Evolutionary conservation across 495 filamentous ascomycete genomes (phyloP).

Genomic region (Neurospora sp.): DNA sequence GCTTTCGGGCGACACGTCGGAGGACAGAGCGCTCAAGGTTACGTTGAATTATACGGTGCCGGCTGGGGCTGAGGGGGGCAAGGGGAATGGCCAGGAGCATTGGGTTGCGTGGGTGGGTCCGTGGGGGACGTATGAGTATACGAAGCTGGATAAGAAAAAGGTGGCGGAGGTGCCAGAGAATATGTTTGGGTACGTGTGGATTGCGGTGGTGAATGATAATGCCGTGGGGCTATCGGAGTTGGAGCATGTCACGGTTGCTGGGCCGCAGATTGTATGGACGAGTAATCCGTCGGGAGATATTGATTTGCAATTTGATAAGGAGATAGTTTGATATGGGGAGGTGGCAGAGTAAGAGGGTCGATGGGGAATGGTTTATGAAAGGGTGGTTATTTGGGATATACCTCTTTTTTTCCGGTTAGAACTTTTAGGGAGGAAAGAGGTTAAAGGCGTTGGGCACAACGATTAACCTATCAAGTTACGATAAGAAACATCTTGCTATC

Average conservation of each 20-base stretch:
- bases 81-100: not conserved
- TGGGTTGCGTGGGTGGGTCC: conserved; percentile 30
- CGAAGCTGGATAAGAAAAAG: conserved; percentile 9
- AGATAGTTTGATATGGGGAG: not conserved
- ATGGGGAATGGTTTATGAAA: not conserved
- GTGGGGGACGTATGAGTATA: conserved; percentile 28
- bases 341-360: not conserved
- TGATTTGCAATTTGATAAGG: not conserved
- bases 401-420: not conserved
- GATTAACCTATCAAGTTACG: not conserved
- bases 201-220: conserved; percentile 19
- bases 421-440: not conserved
- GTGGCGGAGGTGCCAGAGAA: conserved; percentile 17
- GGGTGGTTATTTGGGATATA: not conserved
- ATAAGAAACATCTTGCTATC: not conserved
- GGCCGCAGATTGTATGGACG: conserved; percentile 30
- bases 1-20: conserved; percentile 3
- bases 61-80: not conserved
- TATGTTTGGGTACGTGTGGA: conserved; percentile 30
- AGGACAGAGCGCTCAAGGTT: conserved; percentile 9
- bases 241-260: conserved; percentile 20
- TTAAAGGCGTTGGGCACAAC: not conserved
- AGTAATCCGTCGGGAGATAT: conserved; percentile 13
- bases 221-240: conserved; percentile 14
- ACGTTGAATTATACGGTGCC: conserved; percentile 12